Conservation (phyloP, 1,284 basidiomycete genomes). For the Xanthoconium separans region DNA sequence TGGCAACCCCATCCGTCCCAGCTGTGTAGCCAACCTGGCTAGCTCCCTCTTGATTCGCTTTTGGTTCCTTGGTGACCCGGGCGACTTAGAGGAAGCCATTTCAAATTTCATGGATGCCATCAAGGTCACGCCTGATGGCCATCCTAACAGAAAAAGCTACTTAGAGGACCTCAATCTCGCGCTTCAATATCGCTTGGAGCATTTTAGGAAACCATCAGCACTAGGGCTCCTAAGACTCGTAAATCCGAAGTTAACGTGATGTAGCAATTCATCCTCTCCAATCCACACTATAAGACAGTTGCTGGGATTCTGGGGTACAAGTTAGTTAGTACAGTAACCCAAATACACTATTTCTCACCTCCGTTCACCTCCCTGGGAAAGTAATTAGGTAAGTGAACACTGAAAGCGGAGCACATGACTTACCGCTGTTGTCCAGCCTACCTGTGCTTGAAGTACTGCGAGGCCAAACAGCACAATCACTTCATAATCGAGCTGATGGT, state of each 20-base stretch:
- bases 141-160: background rate
- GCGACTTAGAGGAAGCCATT: background rate
- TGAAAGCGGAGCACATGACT: background rate
- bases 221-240: too few species aligned
- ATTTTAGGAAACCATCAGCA: too few species aligned
- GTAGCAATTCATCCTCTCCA: too few species aligned
- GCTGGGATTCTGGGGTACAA: slow-evolving; percentile 1
- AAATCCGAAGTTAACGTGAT: too few species aligned
- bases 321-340: background rate
- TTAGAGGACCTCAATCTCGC: background rate
- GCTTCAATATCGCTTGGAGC: background rate
- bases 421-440: slow-evolving; percentile 7
- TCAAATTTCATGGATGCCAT: background rate
- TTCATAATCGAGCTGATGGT: slow-evolving; percentile 13
- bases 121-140: background rate
- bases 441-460: slow-evolving; percentile 2
- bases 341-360: background rate
- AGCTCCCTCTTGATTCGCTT: background rate
- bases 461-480: slow-evolving; percentile 10
- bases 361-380: background rate
- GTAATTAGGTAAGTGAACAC: background rate
- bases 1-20: background rate
- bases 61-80: background rate
- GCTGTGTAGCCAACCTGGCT: background rate
- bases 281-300: background rate